Evolutionary conservation across 345 rosid species (phyloP).

Genomic region (Eucalyptus marginata): DNA sequence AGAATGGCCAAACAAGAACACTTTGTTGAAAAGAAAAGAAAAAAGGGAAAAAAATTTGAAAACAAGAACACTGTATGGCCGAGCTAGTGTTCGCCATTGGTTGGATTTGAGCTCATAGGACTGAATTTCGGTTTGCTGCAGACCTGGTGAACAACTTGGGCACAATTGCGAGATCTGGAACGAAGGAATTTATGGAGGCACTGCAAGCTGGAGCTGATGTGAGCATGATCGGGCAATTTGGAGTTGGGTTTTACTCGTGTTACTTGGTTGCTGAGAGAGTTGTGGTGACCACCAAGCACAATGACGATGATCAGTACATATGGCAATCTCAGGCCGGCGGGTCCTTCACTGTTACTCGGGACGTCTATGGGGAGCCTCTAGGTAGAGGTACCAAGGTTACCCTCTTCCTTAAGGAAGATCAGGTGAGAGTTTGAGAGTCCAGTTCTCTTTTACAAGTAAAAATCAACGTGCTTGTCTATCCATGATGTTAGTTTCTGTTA

Average conservation of each 20-base stretch:
- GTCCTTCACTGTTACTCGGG: constrained; percentile 33
- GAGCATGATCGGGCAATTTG: constrained; percentile 53
- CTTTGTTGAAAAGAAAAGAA: background rate
- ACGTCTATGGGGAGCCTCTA: constrained; percentile 31
- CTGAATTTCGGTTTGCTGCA: background rate
- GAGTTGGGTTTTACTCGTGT: constrained; percentile 48
- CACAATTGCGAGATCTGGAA: constrained; percentile 48
- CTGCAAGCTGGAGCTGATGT: constrained; percentile 50
- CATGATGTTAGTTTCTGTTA: background rate
- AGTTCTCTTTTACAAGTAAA: background rate
- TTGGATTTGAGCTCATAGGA: background rate
- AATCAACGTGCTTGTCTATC: background rate
- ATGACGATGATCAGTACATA: constrained; percentile 42
- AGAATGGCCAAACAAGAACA: background rate
- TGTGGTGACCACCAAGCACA: constrained; percentile 36
- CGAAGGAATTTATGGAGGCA: constrained; percentile 52
- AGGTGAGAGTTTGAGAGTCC: constrained; percentile 3
- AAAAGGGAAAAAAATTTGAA: too few species aligned
- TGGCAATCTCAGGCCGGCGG: constrained; percentile 60
- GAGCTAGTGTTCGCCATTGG: background rate
- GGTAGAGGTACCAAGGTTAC: constrained; percentile 47
- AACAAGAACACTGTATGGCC: background rate
- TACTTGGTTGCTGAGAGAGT: constrained; percentile 46
- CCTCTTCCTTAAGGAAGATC: constrained; percentile 40
- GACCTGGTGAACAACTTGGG: constrained; percentile 54